A percentile compares a stretch with the other conserved stretches of the same genome.
Evolutionary conservation across 345 rosid species (phyloP).

Genomic region (Acer saccharum): DNA sequence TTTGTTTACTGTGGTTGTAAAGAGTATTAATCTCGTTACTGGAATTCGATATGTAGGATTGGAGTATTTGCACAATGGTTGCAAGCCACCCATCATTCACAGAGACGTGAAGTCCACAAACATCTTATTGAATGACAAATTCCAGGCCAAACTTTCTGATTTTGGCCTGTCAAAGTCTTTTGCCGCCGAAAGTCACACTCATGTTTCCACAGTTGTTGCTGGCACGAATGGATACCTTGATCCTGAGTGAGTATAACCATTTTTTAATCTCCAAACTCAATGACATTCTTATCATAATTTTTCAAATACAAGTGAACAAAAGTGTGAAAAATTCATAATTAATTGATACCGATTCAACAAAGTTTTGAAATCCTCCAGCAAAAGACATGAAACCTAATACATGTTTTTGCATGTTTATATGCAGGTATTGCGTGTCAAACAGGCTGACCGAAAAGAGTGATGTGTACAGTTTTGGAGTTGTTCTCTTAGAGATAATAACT

Average conservation of each 20-base stretch:
- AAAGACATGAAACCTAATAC: too few species aligned
- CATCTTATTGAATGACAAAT: conserved; percentile 28
- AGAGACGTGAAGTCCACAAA: conserved; percentile 39
- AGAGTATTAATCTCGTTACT: not conserved
- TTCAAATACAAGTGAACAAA: too few species aligned
- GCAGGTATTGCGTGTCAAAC: conserved; percentile 21
- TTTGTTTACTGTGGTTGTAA: not conserved
- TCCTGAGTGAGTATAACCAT: conserved; percentile 25
- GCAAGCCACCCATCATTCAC: conserved; percentile 40
- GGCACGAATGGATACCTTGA: conserved; percentile 39
- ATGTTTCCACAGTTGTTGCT: conserved; percentile 21
- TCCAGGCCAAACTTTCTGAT: conserved; percentile 38
- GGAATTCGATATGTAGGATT: conserved; percentile 19
- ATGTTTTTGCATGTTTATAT: too few species aligned
- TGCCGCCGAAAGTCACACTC: conserved; percentile 13
- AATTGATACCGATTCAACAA: not conserved
- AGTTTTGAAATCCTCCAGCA: too few species aligned
- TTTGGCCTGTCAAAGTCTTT: conserved; percentile 34
- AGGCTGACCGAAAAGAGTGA: conserved; percentile 31
- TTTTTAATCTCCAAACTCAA: not conserved
- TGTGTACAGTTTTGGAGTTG: conserved; percentile 23
- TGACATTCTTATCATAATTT: not conserved
- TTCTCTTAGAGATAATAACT: conserved; percentile 30
- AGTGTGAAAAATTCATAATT: not conserved
- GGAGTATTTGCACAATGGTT: conserved; percentile 38